These are phyloP conservation scores for Tetrahymena elliotti DNA, from an alignment of 73 alveolate genomes.

Conservation along the genomic window DNA sequence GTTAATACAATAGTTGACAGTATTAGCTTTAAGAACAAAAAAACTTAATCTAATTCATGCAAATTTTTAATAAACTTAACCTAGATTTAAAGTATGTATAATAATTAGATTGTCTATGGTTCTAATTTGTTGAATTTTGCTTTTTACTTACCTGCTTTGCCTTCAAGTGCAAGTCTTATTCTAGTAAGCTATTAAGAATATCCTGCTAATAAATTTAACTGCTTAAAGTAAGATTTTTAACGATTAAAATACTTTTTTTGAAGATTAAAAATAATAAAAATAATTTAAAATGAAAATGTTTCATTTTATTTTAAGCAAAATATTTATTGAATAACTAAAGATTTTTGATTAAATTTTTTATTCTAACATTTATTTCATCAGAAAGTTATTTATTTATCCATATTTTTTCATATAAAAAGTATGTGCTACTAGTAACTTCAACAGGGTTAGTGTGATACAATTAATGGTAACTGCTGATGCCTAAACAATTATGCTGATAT, in stretches of 20 bases:
- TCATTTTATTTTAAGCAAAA: no score
- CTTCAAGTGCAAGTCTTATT: not conserved
- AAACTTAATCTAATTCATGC: not conserved
- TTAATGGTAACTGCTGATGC: not conserved
- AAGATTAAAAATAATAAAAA: not conserved
- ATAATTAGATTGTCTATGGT: not conserved
- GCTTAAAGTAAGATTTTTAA: not conserved
- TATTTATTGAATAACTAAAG: no score
- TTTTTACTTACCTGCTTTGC: not conserved
- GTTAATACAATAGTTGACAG: not conserved
- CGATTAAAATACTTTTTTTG: not conserved
- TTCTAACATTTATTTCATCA: not conserved
- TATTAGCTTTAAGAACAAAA: not conserved
- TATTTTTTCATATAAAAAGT: not conserved
- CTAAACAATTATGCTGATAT: not conserved
- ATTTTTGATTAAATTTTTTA: no score
- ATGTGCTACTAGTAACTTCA: not conserved
- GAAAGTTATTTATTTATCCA: no score
- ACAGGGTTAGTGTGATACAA: not conserved
- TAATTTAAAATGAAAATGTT: no score
- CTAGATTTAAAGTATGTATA: not conserved
- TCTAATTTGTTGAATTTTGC: not conserved
- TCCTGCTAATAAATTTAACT: not conserved
- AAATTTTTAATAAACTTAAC: not conserved
- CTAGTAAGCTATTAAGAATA: not conserved